Conservation (phyloP, 1,139 yeast species). For the Cylindricascospora bacillispora region DNA sequence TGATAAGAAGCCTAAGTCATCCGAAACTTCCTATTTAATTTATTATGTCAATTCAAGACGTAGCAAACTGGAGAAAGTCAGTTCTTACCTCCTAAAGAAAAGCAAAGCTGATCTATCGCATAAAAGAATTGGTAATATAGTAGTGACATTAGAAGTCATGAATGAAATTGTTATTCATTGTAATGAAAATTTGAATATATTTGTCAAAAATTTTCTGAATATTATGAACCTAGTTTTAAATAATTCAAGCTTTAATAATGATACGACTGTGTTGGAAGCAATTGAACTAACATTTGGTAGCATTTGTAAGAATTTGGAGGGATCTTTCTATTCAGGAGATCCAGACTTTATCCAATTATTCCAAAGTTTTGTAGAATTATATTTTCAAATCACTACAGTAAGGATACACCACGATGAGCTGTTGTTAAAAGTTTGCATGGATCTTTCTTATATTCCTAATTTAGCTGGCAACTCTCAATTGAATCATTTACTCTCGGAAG, state of each 20-base stretch:
- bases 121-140: constrained; percentile 62
- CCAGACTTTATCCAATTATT: constrained; percentile 37
- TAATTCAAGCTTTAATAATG: constrained; percentile 21
- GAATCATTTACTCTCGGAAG: constrained; percentile 16
- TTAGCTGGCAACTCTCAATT: constrained; percentile 21
- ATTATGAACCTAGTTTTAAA: constrained; percentile 29
- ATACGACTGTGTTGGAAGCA: constrained; percentile 19
- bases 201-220: constrained; percentile 49
- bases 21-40: constrained; percentile 75
- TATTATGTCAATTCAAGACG: constrained; percentile 90
- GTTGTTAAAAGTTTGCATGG: constrained; percentile 21
- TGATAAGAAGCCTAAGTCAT: constrained; percentile 83
- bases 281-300: constrained; percentile 26
- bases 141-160: constrained; percentile 66
- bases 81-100: constrained; percentile 51
- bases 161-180: constrained; percentile 63
- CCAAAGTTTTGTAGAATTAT: constrained; percentile 28
- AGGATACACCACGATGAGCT: constrained; percentile 21
- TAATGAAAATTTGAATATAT: constrained; percentile 69
- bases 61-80: constrained; percentile 78
- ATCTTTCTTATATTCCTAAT: constrained; percentile 19
- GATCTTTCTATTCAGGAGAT: constrained; percentile 63
- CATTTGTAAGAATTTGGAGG: constrained; percentile 55
- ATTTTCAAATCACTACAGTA: constrained; percentile 16
- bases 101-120: constrained; percentile 51